Percentiles rank a stretch among this genome's conserved stretches.
Conservation (phyloP, 257 asterid genomes). For the Misopates orontium region DNA sequence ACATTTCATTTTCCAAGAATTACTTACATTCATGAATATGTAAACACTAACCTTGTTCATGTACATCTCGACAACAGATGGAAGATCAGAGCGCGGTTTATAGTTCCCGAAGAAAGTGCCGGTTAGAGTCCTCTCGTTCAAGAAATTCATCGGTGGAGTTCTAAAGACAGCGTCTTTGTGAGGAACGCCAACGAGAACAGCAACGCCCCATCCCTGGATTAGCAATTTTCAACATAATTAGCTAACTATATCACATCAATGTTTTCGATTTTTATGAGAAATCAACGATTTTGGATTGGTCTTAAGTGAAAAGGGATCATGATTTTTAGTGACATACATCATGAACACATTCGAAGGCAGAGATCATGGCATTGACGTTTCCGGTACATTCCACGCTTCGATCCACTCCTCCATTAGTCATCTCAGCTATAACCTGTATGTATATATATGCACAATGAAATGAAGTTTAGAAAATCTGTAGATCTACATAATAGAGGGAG, state of each 20-base stretch:
- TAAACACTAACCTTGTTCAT: slow-evolving; percentile 55
- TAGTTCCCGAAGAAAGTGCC: slow-evolving; percentile 84
- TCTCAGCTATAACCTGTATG: slow-evolving; percentile 68
- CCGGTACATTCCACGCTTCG: slow-evolving; percentile 84
- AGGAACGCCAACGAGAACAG: slow-evolving; percentile 76
- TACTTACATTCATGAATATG: background rate
- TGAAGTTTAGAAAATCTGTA: background rate
- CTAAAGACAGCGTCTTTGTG: slow-evolving; percentile 59
- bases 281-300: background rate
- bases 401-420: slow-evolving; percentile 79
- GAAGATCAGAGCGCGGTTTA: slow-evolving; percentile 63
- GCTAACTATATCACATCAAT: background rate
- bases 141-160: slow-evolving; percentile 59
- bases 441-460: background rate
- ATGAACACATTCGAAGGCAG: slow-evolving; percentile 85
- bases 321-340: slow-evolving; percentile 40
- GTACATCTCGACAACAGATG: slow-evolving; percentile 65
- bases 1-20: background rate
- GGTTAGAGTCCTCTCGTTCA: slow-evolving; percentile 73
- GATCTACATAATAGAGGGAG: background rate
- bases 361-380: slow-evolving; percentile 68
- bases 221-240: background rate
- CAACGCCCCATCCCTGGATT: slow-evolving; percentile 76
- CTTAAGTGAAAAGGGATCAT: background rate
- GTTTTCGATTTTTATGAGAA: background rate